Evolutionary conservation across 2,329 filamentous ascomycete genomes (phyloP).

Genomic region (Pseudogymnoascus sp.): DNA sequence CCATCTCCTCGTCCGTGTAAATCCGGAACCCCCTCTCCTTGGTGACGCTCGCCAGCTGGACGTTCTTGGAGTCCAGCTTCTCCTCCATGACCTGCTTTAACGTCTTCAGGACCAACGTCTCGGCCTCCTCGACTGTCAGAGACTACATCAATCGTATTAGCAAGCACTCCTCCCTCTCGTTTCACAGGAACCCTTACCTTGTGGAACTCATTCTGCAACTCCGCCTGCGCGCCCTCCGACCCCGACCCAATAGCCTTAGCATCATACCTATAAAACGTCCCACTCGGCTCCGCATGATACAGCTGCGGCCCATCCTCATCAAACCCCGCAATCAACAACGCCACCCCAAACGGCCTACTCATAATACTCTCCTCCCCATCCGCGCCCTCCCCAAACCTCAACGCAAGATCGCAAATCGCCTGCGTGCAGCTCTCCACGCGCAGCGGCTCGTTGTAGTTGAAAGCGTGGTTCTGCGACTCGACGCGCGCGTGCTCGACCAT

Average conservation of each 20-base stretch:
- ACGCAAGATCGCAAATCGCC: conserved; percentile 92
- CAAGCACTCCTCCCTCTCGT: background rate
- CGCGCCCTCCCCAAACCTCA: conserved; percentile 94
- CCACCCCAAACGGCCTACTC: conserved; percentile 94
- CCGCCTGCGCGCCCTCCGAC: conserved; percentile 93
- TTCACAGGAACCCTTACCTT: conserved; percentile 46
- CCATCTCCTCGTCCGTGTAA: conserved; percentile 98
- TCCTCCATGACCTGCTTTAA: conserved; percentile 99
- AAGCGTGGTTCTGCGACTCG: conserved; percentile 92
- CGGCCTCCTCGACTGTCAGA: conserved; percentile 83
- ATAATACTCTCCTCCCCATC: conserved; percentile 98
- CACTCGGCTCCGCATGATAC: conserved; percentile 96
- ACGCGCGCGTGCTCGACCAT: conserved; percentile 98
- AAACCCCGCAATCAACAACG: conserved; percentile 89
- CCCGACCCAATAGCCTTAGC: conserved; percentile 98
- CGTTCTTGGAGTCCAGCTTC: conserved; percentile 98
- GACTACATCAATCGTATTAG: conserved; percentile 47
- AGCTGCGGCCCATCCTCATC: conserved; percentile 95
- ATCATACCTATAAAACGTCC: conserved; percentile 98
- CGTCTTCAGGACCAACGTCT: conserved; percentile 93
- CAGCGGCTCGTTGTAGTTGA: conserved; percentile 95
- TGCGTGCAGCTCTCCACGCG: conserved; percentile 97
- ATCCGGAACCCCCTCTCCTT: conserved; percentile 98
- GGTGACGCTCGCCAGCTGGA: conserved; percentile 94
- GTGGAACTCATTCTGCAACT: conserved; percentile 98